Percentiles rank a stretch among this genome's conserved stretches.
These are phyloP conservation scores for Gaertneriomyces sp. DNA, from an alignment of 192 early-diverging fungal genomes.

Conservation along the genomic window DNA sequence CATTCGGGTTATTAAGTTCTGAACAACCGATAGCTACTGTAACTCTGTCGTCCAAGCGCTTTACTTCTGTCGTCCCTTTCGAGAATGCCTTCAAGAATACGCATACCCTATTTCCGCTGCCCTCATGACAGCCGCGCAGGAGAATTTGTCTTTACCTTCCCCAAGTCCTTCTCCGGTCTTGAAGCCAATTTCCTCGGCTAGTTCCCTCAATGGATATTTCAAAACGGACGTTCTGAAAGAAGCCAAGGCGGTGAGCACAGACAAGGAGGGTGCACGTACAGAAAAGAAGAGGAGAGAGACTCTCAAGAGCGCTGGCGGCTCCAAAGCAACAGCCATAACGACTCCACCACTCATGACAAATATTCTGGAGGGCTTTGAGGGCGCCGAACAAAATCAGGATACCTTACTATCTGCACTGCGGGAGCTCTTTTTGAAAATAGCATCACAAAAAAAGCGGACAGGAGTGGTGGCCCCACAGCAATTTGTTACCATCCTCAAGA, in stretches of 20 bases:
- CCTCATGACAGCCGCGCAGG: conserved; percentile 24
- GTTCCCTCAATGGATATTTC: conserved; percentile 19
- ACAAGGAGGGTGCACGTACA: background rate
- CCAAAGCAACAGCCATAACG: conserved; percentile 11
- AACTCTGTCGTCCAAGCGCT: conserved; percentile 95
- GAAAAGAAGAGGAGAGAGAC: conserved; percentile 14
- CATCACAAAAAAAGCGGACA: conserved; percentile 75
- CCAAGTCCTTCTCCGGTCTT: conserved; percentile 34
- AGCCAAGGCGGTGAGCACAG: background rate
- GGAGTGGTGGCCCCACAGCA: conserved; percentile 78
- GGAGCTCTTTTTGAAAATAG: conserved; percentile 81
- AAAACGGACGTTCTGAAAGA: background rate
- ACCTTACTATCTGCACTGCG: conserved; percentile 81
- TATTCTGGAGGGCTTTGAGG: conserved; percentile 13
- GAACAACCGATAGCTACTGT: conserved; percentile 60
- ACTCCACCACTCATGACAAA: conserved; percentile 27
- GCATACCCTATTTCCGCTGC: conserved; percentile 50
- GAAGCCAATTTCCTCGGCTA: conserved; percentile 17
- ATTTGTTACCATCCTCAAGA: conserved; percentile 87
- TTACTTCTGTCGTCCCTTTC: conserved; percentile 92
- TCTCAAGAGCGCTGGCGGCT: background rate
- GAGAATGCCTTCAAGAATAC: conserved; percentile 83
- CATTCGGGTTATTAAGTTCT: conserved; percentile 3
- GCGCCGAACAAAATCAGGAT: conserved; percentile 52
- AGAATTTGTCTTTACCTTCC: conserved; percentile 24